Evolutionary conservation across 495 filamentous ascomycete genomes (phyloP).

Genomic region (Penicillium ochrochloron): DNA sequence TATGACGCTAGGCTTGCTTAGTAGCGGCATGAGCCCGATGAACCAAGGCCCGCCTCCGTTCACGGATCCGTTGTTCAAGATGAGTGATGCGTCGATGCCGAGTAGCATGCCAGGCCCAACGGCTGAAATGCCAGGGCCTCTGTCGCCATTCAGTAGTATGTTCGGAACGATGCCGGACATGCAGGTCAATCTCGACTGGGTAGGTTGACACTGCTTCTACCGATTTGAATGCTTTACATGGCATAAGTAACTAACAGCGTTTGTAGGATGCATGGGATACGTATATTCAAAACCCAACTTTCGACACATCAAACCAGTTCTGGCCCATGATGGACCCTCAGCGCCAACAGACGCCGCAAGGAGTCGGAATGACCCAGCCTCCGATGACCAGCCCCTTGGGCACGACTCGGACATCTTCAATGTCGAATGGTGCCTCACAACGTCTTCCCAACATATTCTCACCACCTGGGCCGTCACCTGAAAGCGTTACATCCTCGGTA

Average conservation of each 20-base stretch:
- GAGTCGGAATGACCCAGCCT: constrained; percentile 25
- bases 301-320: constrained; percentile 51
- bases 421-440: constrained; percentile 12
- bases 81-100: constrained; percentile 37
- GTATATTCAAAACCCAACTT: constrained; percentile 55
- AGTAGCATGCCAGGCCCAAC: constrained; percentile 36
- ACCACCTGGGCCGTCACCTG: constrained; percentile 23
- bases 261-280: constrained; percentile 60
- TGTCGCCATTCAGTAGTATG: constrained; percentile 59
- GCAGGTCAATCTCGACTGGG: constrained; percentile 78
- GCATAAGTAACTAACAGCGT: not conserved
- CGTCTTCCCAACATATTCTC: constrained; percentile 28
- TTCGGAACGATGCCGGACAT: constrained; percentile 65
- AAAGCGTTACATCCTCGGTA: constrained; percentile 21
- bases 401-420: constrained; percentile 13
- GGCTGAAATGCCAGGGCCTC: constrained; percentile 40
- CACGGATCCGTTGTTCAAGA: constrained; percentile 39
- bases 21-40: constrained; percentile 70
- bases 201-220: constrained; percentile 45
- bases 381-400: constrained; percentile 22
- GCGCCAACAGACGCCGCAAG: constrained; percentile 30
- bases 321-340: constrained; percentile 51
- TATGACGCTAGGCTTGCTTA: constrained; percentile 81
- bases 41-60: constrained; percentile 44
- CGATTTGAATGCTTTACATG: not conserved